Conservation (phyloP, 148 eudicot species). For the Fagopyrum homotropicum region DNA sequence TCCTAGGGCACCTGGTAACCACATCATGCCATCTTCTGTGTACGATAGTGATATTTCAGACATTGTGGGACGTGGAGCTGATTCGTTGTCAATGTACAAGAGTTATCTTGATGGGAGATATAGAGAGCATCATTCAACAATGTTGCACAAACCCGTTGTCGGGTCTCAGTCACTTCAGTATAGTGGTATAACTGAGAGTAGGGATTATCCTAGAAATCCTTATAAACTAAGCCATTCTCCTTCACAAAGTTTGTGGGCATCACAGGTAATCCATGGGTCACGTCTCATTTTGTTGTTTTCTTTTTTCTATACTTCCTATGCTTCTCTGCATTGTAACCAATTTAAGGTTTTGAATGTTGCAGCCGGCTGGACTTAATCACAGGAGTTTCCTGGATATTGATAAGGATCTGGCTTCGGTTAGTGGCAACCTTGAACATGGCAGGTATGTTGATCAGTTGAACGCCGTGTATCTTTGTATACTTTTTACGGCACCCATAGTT, state of each 20-base stretch:
- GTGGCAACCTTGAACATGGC: conserved; percentile 50
- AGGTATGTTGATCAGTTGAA: conserved; percentile 40
- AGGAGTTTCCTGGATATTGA: conserved; percentile 30
- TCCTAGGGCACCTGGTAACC: background rate
- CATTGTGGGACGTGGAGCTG: background rate
- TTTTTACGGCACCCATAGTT: background rate
- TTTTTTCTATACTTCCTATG: background rate
- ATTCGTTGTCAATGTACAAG: conserved; percentile 2
- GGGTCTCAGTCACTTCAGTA: conserved; percentile 25
- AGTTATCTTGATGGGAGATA: conserved; percentile 25
- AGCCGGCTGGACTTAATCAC: conserved; percentile 35
- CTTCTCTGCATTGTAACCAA: background rate
- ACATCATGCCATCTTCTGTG: background rate
- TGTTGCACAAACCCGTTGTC: conserved; percentile 23
- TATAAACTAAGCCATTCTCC: conserved; percentile 30
- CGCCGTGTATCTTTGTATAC: background rate
- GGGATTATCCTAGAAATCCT: conserved; percentile 30
- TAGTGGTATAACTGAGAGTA: conserved; percentile 30
- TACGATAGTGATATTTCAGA: conserved; percentile 1
- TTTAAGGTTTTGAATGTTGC: conserved; percentile 18
- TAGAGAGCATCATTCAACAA: conserved; percentile 24
- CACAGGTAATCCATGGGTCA: conserved; percentile 32
- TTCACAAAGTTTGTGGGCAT: conserved; percentile 25
- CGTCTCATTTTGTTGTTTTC: background rate
- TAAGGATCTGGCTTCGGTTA: conserved; percentile 35